Base-by-base conservation (phyloP, 1,284 basidiomycete genomes). In the Pterulicium gracile region DNA sequence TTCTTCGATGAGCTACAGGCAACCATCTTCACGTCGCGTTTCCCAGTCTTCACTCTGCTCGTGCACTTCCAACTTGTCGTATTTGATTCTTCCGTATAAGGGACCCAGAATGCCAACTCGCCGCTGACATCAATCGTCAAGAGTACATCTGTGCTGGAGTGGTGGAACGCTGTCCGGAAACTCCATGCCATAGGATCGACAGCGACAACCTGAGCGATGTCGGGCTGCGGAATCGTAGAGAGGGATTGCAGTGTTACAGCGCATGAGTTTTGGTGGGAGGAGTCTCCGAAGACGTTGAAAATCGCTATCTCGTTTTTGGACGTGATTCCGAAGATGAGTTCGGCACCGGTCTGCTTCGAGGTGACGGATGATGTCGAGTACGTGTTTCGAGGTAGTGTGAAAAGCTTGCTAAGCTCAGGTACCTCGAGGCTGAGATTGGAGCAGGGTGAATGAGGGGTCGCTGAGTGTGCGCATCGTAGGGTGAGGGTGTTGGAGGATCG, bases 101-200 rank as follows among this genome's bases (percentile, higher is more conserved):
- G 78, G 12, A 74, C 71, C 90, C 90, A 94, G 59, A 92, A 94
- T 24, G 80, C 78, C 17, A 94, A 65, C 48, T 86, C 81, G 0
- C 90, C 90, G 0, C 70, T 62, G 22, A 73, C 69, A 0, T 83
- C 81, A 15, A 93, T 73, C 46, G 87, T 91, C 24, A 93, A 65
- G 4, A 94, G 66, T 43, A 83, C 78, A 56, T 92, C 89, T 17
- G 36, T 7, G 19, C 15, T 39, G 7, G 36, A 39, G 49, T 81
- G 83, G 40, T 69, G 69, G 27, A 64, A 63, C 59, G 67, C 67
- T 14, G 60, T 56, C 43, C 63, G 56, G 18, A 67, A 56, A 55
- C 79, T 70, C 90, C 90, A 92, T 10, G 83, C 86, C 91, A 93
- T 93, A 0, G 90, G 89, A 60, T 94, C 90, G 3, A 94, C 88